Evolutionary conservation across 1,139 yeast genomes (phyloP), one percentile per base, ranked within the genome.

Genomic region (Taphrina pruni): DNA sequence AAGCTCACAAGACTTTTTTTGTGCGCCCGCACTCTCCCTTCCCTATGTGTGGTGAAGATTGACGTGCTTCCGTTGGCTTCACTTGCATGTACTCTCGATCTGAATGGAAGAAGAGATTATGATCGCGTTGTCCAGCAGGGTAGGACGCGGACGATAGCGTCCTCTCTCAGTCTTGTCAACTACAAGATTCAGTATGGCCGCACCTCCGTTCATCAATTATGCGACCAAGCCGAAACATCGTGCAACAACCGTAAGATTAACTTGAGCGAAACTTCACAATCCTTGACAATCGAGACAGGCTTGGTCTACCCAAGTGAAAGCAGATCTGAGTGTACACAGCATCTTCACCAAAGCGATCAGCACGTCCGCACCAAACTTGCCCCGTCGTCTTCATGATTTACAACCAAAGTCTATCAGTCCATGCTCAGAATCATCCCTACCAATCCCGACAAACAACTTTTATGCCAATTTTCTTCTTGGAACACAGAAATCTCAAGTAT

Each of bases 381-480:
- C 51, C 9, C 6, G 12, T n/a, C 43, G 62, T 11, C 26, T 54
- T 6, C 67, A 64, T 20, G 20, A 26, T 26, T 38, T 54, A 17
- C 43, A n/a, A 36, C 67, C 67, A 55, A 55, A 55, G 43, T 54
- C 61, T 11, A 38, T 64, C 5, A 21, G n/a, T 12, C 38, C 67
- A 12, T 38, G 45, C 21, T 20, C 51, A 17, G 26, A 7, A 5
- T 54, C 61, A 11, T 61, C 61, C 38, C 7, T 32, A 7, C 74
- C 78, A 5, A 77, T 83, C 71, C 84, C 86, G 74, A 89, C 94
- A 51, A 89, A 89, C 81, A 88, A 88, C 77, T 89, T 88, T 78
- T 88, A 85, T 77, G 83, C 85, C 64, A 88, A 89, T 76, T 78
- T 88, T 77, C 78, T 86, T 74, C 79, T 88, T 50, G 87, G 80